Evolutionary conservation across 192 early-diverging fungal genomes (phyloP), one percentile per base, ranked within the genome.

Genomic region (Helicostylum pulchrum): DNA sequence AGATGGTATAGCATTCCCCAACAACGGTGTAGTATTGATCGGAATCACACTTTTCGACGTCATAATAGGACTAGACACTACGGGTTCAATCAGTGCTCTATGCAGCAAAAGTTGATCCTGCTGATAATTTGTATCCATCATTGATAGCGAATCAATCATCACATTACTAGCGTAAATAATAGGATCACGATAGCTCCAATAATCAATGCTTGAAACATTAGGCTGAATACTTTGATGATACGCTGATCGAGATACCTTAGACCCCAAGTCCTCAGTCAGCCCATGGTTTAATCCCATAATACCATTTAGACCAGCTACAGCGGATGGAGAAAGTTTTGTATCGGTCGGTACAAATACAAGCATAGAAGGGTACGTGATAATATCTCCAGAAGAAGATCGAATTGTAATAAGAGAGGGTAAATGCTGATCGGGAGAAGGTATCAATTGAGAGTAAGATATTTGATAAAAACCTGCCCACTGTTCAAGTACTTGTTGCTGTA

Each of bases 31-130:
- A 31, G 53, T 55, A 31, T 55, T n/a, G 30, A 55, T 21, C 0
- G 23, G n/a, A 1, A 55, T 23, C 3, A 23, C 53, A 15, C 26
- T 31, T 15, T 55, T 55, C 3, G 23, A 55, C 0, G 53, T 31
- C 53, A 55, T 55, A 34, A 55, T 32, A 4, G 7, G 20, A 14
- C 53, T 55, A 14, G 32, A 12, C 2, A 30, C 3, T 14, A 55
- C 53, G 2, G 53, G 53, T 34, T 55, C 53, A 12, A 86, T 82
- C 66, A 97, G 81, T 30, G 94, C 94, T 14, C 92, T 90, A 66
- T 89, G 81, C 32, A 92, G 74, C 45, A 87, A 87, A 8, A 94
- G 95, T 45, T 89, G 82, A 3, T 93, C 94, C 47, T 95, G 86
- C 47, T 93, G 23, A 31, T 2, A 31, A n/a, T 32, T 31, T 0